These are phyloP conservation scores for Fusarium sp. DNA, from an alignment of 2,329 filamentous ascomycete genomes.

Conservation along the genomic window DNA sequence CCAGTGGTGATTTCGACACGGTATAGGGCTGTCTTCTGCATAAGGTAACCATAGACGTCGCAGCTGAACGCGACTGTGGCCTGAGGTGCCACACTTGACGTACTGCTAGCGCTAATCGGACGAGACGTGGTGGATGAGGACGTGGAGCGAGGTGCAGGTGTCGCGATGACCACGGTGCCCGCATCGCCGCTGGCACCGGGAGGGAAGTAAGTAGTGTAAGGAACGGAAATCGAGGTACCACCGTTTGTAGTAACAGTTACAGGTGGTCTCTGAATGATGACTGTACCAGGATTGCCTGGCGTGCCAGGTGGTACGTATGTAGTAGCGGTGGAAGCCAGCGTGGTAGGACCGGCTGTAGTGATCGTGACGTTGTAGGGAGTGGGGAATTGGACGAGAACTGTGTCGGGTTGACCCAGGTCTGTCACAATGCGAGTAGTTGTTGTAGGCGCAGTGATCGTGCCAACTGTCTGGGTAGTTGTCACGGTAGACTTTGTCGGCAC, in stretches of 20 bases:
- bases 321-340: background rate
- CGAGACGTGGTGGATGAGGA: background rate
- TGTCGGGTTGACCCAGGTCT: background rate
- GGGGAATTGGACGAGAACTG: slow-evolving; percentile 6
- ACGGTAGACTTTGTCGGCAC: slow-evolving; percentile 7
- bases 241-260: slow-evolving; percentile 23
- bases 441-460: background rate
- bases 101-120: background rate
- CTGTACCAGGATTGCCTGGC: slow-evolving; percentile 1
- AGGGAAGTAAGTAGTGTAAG: slow-evolving; percentile 17
- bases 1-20: slow-evolving; percentile 32
- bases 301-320: background rate
- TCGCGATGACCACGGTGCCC: slow-evolving; percentile 26
- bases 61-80: slow-evolving; percentile 13
- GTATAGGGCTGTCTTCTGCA: slow-evolving; percentile 32
- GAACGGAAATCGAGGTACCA: slow-evolving; percentile 14
- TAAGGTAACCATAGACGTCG: slow-evolving; percentile 36
- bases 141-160: slow-evolving; percentile 12
- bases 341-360: background rate
- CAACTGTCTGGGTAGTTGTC: slow-evolving; percentile 8
- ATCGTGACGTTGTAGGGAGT: background rate
- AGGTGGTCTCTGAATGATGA: background rate
- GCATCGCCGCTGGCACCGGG: slow-evolving; percentile 17
- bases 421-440: background rate
- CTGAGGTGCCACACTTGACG: background rate